Evolutionary conservation across 2,329 filamentous ascomycete species (phyloP).

Genomic region (Penicillium griseofulvum): DNA sequence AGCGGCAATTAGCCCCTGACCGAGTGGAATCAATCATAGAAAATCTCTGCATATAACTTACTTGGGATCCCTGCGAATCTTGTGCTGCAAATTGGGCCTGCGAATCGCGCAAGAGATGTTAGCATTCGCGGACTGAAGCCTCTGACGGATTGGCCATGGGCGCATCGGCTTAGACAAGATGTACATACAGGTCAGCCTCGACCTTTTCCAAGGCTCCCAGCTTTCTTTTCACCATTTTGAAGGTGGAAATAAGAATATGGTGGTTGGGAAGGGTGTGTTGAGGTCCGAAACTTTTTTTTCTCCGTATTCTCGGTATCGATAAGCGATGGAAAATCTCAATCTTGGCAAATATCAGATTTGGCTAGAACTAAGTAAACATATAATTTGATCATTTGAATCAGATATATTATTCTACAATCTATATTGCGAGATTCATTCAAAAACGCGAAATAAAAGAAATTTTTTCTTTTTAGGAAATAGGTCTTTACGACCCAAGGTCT

Average conservation of each 20-base stretch:
- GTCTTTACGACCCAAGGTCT: conserved; percentile 30
- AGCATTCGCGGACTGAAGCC: conserved; percentile 20
- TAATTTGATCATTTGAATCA: neutral
- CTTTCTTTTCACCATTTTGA: conserved; percentile 76
- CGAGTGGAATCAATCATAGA: neutral
- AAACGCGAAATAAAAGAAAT: conserved; percentile 18
- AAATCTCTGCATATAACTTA: conserved; percentile 41
- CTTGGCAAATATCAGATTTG: neutral
- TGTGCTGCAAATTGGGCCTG: conserved; percentile 83
- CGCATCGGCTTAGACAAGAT: conserved; percentile 1
- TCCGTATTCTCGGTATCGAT: conserved; percentile 36
- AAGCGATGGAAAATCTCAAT: conserved; percentile 26
- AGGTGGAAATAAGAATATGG: conserved; percentile 4
- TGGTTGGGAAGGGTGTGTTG: conserved; percentile 56
- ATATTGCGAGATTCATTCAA: conserved; percentile 5
- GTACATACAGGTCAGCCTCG: conserved; percentile 75
- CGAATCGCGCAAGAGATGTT: conserved; percentile 21
- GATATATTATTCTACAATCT: neutral
- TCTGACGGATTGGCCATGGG: conserved; percentile 5
- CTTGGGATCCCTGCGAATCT: conserved; percentile 81
- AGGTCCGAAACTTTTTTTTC: conserved; percentile 33
- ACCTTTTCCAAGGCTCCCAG: conserved; percentile 92
- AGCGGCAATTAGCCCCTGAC: conserved; percentile 4
- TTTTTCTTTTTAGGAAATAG: conserved; percentile 28
- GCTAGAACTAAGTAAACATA: conserved; percentile 1